Base-by-base conservation (phyloP, 2,329 filamentous ascomycete genomes). In the Aulographum hederae region DNA sequence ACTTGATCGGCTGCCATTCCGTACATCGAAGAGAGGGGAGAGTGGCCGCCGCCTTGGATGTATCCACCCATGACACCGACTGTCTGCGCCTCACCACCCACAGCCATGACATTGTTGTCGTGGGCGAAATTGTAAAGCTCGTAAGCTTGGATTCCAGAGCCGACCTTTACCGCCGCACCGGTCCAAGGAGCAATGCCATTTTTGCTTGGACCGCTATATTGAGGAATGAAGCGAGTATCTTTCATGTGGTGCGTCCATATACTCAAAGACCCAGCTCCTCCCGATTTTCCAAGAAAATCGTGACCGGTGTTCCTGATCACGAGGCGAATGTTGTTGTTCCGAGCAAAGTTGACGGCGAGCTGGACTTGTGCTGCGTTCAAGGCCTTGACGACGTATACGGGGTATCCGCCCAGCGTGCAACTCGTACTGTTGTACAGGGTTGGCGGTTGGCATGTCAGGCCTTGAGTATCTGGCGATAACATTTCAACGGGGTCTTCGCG, bases 1-100 rank as follows among this genome's bases (percentile, higher is more conserved):
- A 56, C 48, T 36, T 56, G 50, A 32, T 57, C 53, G 12, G 43
- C 46, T 2, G 52, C 54, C 3, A 57, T 40, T 3, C 54, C 53
- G 32, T 45, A 48, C 18, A 44, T 41, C 1, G 43, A 33, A 5
- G 43, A 44, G 13, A 50, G 45, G 5, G 46, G 44, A 2, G 46
- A 50, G 34, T 55, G 54, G 1, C 54, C 53, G 5, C 51, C 53
- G 16, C 28, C 28, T 2, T 23, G 18, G n/a, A 35, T 14, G 14
- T 25, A 36, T n/a, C 34, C 34, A 15, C 32, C 34, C 6, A 36
- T 13, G 16, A 12, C n/a, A n/a, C n/a, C 13, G 8, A 36, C 32
- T 3, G 31, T 34, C 4, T 10, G 18, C 4, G 8, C 2, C 13
- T 26, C 31, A 8, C 34, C 34, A 16, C 20, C 31, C 8, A 36